Conservation (phyloP, 371 early-diverging fungal species). For the Apophysomyces ossiformis region DNA sequence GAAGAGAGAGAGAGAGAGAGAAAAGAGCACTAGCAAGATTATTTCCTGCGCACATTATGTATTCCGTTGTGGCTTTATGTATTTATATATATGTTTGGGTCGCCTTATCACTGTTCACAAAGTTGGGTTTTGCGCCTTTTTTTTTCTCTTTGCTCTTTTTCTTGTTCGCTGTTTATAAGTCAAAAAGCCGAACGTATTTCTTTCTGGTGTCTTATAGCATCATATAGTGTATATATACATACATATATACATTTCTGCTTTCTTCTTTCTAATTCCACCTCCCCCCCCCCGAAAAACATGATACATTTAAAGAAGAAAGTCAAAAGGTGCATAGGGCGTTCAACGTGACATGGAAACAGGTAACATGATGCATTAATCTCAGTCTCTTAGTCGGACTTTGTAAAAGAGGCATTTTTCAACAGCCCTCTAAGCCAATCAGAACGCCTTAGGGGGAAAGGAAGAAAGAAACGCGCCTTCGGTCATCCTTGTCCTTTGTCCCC, state of each 20-base stretch:
- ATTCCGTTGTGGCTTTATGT: not conserved
- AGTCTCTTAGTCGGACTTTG: not conserved
- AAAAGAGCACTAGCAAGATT: not conserved
- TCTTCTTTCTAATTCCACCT: not conserved
- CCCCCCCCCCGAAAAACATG: too few species aligned
- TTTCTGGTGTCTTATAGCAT: too few species aligned
- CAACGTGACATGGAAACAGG: slow-evolving; percentile 8
- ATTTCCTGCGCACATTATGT: not conserved
- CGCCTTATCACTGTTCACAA: too few species aligned
- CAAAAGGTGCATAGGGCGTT: not conserved
- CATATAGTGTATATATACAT: too few species aligned
- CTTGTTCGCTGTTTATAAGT: too few species aligned
- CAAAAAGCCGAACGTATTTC: too few species aligned
- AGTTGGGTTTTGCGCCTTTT: not conserved
- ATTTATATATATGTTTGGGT: not conserved
- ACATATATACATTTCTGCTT: not conserved
- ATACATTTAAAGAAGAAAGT: not conserved
- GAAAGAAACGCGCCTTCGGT: not conserved
- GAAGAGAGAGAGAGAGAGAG: not conserved
- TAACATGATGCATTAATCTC: not conserved
- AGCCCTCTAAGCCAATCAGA: too few species aligned
- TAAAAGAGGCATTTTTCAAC: not conserved
- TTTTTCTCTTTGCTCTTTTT: not conserved
- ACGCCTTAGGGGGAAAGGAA: too few species aligned
- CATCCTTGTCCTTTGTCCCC: not conserved